Percentiles rank a stretch among this genome's conserved stretches.
Conservation (phyloP, 345 rosid species). For the Brassica nigra region DNA sequence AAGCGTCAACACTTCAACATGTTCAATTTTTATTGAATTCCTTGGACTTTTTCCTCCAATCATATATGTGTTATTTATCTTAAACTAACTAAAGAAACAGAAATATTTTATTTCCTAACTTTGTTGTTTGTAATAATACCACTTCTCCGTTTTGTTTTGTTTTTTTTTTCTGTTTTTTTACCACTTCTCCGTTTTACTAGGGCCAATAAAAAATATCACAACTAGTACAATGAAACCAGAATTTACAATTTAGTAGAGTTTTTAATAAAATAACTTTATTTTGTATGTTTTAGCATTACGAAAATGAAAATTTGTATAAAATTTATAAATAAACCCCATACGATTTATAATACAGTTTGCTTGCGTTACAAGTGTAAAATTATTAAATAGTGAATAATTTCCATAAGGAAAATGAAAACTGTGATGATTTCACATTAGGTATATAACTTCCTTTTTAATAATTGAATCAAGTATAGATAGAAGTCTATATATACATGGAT, state of each 20-base stretch:
- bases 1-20: constrained; percentile 68
- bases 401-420: not conserved
- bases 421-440: not conserved
- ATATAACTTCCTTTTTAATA: not conserved
- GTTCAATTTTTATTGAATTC: constrained; percentile 32
- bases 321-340: too few species aligned
- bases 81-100: constrained; percentile 6
- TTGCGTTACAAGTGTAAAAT: not conserved
- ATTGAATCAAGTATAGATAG: constrained; percentile 12
- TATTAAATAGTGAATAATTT: not conserved
- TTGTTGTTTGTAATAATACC: constrained; percentile 9
- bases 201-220: not conserved
- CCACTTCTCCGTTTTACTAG: too few species aligned
- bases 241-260: too few species aligned
- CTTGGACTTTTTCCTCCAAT: constrained; percentile 31
- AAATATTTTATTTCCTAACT: constrained; percentile 17
- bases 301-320: not conserved
- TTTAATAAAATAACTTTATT: too few species aligned
- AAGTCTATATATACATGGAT: constrained; percentile 16
- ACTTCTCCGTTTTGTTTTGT: not conserved
- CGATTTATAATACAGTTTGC: not conserved
- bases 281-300: not conserved
- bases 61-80: constrained; percentile 22
- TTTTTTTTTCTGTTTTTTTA: too few species aligned
- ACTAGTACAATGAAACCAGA: not conserved